Evolutionary conservation across 2,329 filamentous ascomycete species (phyloP).

Genomic region (Epicoccum sorghinum): DNA sequence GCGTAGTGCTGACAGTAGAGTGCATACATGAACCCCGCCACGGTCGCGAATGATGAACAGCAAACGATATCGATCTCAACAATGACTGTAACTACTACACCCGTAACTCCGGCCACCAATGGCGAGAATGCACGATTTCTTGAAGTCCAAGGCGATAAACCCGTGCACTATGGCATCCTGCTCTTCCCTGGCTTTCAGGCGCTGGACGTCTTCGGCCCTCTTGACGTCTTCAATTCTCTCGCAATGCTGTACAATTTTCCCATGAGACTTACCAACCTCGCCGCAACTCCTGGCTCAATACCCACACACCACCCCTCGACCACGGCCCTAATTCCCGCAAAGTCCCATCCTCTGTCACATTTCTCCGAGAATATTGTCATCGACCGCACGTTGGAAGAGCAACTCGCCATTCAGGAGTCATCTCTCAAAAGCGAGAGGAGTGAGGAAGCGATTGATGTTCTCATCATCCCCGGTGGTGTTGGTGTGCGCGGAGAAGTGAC

Average conservation of each 20-base stretch:
- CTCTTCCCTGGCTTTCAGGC: constrained; percentile 34
- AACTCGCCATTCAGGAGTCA: constrained; percentile 22
- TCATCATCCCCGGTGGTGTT: constrained; percentile 69
- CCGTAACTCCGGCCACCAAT: neutral
- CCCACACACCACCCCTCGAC: constrained; percentile 24
- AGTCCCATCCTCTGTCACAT: constrained; percentile 24
- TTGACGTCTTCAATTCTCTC: constrained; percentile 52
- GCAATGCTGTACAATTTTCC: constrained; percentile 31
- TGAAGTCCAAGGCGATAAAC: constrained; percentile 16
- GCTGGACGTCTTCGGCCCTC: constrained; percentile 50
- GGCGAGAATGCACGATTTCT: constrained; percentile 11
- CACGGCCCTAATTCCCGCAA: constrained; percentile 18
- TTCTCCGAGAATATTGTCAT: constrained; percentile 26
- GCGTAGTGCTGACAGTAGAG: constrained; percentile 14
- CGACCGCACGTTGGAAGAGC: constrained; percentile 23
- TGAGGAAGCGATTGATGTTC: constrained; percentile 54
- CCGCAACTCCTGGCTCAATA: constrained; percentile 31
- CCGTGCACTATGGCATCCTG: constrained; percentile 30
- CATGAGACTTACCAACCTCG: constrained; percentile 38
- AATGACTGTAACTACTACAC: constrained; percentile 1
- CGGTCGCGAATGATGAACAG: constrained; percentile 1
- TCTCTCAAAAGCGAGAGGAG: constrained; percentile 2
- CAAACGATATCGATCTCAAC: neutral
- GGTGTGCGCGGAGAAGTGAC: constrained; percentile 50
- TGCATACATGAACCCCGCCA: constrained; percentile 12